Percentiles rank a stretch among this genome's conserved stretches.
Conservation (phyloP, 192 early-diverging fungal genomes). For the Podila epigama region DNA sequence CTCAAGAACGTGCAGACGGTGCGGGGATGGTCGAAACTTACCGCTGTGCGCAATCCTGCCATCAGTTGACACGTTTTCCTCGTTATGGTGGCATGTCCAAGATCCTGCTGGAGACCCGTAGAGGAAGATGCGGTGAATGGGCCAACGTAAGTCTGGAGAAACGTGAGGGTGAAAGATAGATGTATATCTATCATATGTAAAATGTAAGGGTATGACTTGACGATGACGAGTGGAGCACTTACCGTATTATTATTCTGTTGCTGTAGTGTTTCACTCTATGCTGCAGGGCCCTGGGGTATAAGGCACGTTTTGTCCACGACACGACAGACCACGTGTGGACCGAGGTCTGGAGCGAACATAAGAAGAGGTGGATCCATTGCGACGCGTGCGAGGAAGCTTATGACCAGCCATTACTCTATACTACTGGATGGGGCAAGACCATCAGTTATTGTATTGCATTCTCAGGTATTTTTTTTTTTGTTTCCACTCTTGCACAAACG, state of each 20-base stretch:
- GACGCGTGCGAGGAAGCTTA: slow-evolving; percentile 66
- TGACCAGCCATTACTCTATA: slow-evolving; percentile 62
- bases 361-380: slow-evolving; percentile 61
- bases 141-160: slow-evolving; percentile 52
- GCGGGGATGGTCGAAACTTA: slow-evolving; percentile 53
- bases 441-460: slow-evolving; percentile 57
- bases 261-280: slow-evolving; percentile 59
- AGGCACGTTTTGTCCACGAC: slow-evolving; percentile 57
- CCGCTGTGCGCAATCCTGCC: slow-evolving; percentile 44
- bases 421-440: slow-evolving; percentile 60
- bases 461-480: slow-evolving; percentile 31
- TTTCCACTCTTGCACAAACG: too few relatives aligned
- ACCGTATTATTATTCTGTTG: background rate
- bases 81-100: slow-evolving; percentile 56
- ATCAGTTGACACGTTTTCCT: slow-evolving; percentile 54
- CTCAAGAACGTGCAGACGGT: slow-evolving; percentile 51
- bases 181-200: too few relatives aligned
- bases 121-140: slow-evolving; percentile 66
- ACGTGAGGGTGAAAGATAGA: too few relatives aligned
- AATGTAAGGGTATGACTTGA: background rate
- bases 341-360: slow-evolving; percentile 57
- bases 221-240: too few relatives aligned
- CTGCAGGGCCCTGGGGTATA: slow-evolving; percentile 56
- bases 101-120: slow-evolving; percentile 51
- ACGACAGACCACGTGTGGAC: slow-evolving; percentile 66